Evolutionary conservation across 768 basidiomycete genomes (phyloP).

Genomic region (Erythrobasidium yunnanense): DNA sequence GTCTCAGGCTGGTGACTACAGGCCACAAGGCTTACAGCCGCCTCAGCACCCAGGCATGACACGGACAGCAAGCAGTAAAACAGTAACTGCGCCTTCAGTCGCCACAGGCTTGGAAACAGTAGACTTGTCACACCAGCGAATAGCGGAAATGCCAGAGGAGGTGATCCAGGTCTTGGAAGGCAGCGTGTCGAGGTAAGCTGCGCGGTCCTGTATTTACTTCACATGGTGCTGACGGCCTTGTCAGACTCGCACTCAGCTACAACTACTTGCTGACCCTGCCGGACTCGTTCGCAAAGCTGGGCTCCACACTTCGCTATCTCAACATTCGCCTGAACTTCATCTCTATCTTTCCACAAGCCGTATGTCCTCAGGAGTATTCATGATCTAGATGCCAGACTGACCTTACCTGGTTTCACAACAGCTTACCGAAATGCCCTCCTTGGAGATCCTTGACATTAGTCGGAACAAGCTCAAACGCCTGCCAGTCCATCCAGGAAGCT

Average conservation of each 20-base stretch:
- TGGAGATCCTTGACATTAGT: constrained; percentile 90
- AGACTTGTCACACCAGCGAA: constrained; percentile 64
- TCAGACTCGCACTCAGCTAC: constrained; percentile 71
- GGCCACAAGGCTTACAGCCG: background rate
- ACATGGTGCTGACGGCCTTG: constrained; percentile 37
- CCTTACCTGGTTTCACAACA: constrained; percentile 39
- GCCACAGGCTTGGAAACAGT: constrained; percentile 51
- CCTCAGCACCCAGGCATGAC: constrained; percentile 4
- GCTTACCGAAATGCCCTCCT: constrained; percentile 70
- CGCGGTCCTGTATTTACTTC: constrained; percentile 50
- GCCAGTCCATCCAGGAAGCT: constrained; percentile 66
- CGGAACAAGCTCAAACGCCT: constrained; percentile 76
- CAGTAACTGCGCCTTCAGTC: background rate
- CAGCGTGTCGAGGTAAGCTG: constrained; percentile 47
- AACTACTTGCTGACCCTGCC: constrained; percentile 73
- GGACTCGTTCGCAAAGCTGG: constrained; percentile 58
- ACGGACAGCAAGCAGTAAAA: constrained; percentile 16
- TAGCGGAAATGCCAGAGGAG: constrained; percentile 63
- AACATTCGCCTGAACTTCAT: constrained; percentile 79
- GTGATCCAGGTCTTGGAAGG: constrained; percentile 68
- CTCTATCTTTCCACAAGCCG: constrained; percentile 71
- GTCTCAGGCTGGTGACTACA: background rate
- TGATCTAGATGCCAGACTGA: background rate
- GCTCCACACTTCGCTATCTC: constrained; percentile 61
- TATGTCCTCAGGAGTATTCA: constrained; percentile 45